Percentiles rank a stretch among this genome's conserved stretches.
Conservation (phyloP, 139 green algal species). For the Chlorella sp. region DNA sequence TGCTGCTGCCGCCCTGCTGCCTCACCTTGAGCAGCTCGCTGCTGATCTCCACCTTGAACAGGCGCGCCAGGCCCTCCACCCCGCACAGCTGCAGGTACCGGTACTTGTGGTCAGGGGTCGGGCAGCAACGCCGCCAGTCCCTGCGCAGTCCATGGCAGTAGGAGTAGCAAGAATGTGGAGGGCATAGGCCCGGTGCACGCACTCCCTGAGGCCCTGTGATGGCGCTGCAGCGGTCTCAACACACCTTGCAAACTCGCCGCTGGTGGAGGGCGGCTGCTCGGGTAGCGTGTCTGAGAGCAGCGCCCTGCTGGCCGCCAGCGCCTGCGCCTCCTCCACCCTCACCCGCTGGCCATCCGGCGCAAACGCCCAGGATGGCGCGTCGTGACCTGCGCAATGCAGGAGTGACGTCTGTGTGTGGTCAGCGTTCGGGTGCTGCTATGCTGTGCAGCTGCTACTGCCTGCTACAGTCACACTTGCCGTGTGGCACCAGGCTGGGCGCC, state of each 20-base stretch:
- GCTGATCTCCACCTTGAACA: constrained; percentile 40
- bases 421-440: not conserved
- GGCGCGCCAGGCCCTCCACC: constrained; percentile 4
- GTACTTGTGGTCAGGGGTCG: constrained; percentile 25
- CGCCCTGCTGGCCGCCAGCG: not conserved
- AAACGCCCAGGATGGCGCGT: constrained; percentile 19
- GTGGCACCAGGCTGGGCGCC: constrained; percentile 2
- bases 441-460: no score
- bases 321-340: not conserved
- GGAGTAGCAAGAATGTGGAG: not conserved
- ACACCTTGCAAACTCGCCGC: constrained; percentile 22
- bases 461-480: no score
- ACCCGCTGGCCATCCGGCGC: constrained; percentile 7
- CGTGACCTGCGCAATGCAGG: constrained; percentile 7
- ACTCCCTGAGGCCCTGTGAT: not conserved
- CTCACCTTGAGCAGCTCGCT: constrained; percentile 24
- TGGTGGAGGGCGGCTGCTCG: constrained; percentile 7
- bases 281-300: constrained; percentile 2
- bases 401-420: not conserved
- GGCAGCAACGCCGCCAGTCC: constrained; percentile 29
- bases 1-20: no score
- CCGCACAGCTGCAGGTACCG: constrained; percentile 25
- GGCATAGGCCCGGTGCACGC: not conserved
- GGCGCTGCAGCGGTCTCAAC: not conserved
- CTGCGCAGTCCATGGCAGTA: constrained; percentile 1